Evolutionary conservation across 2,329 filamentous ascomycete species (phyloP).

Genomic region (Proliferodiscus dingleyae): DNA sequence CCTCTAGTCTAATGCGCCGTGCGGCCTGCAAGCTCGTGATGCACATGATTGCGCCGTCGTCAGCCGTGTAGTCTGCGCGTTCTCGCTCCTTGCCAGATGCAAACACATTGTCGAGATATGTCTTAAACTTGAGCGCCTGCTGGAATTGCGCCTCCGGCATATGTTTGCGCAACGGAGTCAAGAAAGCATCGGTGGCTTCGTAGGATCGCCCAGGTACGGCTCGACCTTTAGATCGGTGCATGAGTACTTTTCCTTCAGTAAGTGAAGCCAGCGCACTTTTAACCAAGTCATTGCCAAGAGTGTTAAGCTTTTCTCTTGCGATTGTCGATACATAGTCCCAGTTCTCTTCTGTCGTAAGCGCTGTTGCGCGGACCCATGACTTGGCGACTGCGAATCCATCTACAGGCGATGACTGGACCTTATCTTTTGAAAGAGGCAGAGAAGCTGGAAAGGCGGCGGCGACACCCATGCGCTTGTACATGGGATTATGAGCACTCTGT

Average conservation of each 20-base stretch:
- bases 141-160: slow-evolving; percentile 50
- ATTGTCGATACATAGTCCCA: slow-evolving; percentile 42
- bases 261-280: slow-evolving; percentile 22
- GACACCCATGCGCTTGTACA: slow-evolving; percentile 25
- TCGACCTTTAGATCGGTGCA: slow-evolving; percentile 55
- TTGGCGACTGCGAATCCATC: slow-evolving; percentile 40
- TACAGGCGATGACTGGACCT: slow-evolving; percentile 12
- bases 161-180: slow-evolving; percentile 51
- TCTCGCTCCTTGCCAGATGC: slow-evolving; percentile 25
- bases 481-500: slow-evolving; percentile 40
- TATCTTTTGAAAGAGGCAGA: slow-evolving; percentile 29
- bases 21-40: slow-evolving; percentile 60
- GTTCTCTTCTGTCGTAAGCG: slow-evolving; percentile 45
- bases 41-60: slow-evolving; percentile 63
- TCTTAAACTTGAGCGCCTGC: slow-evolving; percentile 57
- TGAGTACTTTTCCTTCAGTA: slow-evolving; percentile 36
- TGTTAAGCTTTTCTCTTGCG: slow-evolving; percentile 44
- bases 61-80: slow-evolving; percentile 49
- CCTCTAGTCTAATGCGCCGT: slow-evolving; percentile 49
- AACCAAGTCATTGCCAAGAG: slow-evolving; percentile 14
- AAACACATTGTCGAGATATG: slow-evolving; percentile 50
- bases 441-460: slow-evolving; percentile 43
- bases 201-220: slow-evolving; percentile 55
- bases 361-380: slow-evolving; percentile 57
- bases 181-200: slow-evolving; percentile 55